Evolutionary conservation across 768 basidiomycete species (phyloP), one percentile per base, ranked within the genome.

Genomic region (Chalciporus piperatus): DNA sequence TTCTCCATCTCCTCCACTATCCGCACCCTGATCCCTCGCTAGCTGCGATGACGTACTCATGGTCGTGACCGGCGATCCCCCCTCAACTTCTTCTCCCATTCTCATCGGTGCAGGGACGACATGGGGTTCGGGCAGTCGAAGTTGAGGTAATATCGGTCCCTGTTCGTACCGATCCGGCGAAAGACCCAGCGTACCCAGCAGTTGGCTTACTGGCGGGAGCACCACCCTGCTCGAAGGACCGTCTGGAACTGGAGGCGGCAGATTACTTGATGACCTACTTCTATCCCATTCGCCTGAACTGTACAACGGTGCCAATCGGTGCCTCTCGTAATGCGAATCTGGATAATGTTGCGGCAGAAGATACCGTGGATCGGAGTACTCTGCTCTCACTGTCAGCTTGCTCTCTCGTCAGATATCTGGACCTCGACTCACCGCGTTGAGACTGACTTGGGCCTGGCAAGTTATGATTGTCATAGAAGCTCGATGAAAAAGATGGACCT

Each of bases 131-230:
- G 60, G 68, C n/a, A 68, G 43, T 44, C 60, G 58, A 57, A 66
- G 58, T 54, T 59, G 62, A 57, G 69, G 64, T 17, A 68, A 25
- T 41, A 67, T 52, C 50, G 62, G 67, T 2, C 45, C 62, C 46
- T 41, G 54, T 32, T 57, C 61, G 42, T 62, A 62, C 17, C 52
- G 27, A 0, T 58, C 62, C 20, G 48, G 40, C 25, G 48, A 10
- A 27, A 59, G 40, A 45, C 60, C 59, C 19, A 69, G 39, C 43
- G 64, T 56, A 11, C 45, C 59, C 11, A 69, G 53, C 25, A 70
- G 46, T 43, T 61, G 45, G 14, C 61, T 56, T 32, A 69, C 65
- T 20, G 67, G 61, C 11, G 67, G 69, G 4, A 69, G 55, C 38
- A 69, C 55, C 1, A 68, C 55, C 57, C 56, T 47, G 22, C 60